Conservation (phyloP, 1,139 yeast genomes). For the Debaryomyces psychrophilus region DNA sequence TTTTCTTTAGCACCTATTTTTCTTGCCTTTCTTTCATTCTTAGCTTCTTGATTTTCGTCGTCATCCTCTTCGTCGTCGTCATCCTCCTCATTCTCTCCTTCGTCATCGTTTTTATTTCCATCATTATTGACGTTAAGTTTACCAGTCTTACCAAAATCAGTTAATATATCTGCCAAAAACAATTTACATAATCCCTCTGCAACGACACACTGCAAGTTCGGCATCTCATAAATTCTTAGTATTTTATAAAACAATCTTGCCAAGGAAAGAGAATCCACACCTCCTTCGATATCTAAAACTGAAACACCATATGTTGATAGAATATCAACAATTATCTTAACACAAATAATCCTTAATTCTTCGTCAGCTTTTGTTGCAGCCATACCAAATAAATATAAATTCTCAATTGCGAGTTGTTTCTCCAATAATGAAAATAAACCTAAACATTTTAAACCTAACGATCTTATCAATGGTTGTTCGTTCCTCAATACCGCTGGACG, state of each 20-base stretch:
- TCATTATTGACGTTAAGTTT: constrained; percentile 9
- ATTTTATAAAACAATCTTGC: constrained; percentile 73
- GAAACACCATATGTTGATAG: constrained; percentile 74
- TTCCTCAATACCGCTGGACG: constrained; percentile 75
- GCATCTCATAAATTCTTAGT: constrained; percentile 58
- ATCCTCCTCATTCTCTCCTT: constrained; percentile 17
- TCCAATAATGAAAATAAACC: constrained; percentile 82
- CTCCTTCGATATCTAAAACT: constrained; percentile 63
- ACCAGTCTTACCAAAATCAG: constrained; percentile 52
- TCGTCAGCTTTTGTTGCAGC: constrained; percentile 63
- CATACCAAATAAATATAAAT: constrained; percentile 63
- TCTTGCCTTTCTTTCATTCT: constrained; percentile 15
- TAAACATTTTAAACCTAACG: constrained; percentile 71
- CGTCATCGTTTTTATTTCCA: constrained; percentile 15
- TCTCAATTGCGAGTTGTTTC: constrained; percentile 60
- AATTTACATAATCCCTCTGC: constrained; percentile 89
- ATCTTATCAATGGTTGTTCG: constrained; percentile 59
- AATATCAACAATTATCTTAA: constrained; percentile 76
- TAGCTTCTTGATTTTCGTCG: constrained; percentile 15
- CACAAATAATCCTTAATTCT: constrained; percentile 59
- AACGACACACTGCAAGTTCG: constrained; percentile 73
- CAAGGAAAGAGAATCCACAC: constrained; percentile 59
- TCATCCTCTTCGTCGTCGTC: constrained; percentile 11
- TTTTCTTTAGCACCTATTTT: constrained; percentile 14
- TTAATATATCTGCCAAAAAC: constrained; percentile 74